These are phyloP conservation scores for Phaffia australis DNA, from an alignment of 768 basidiomycete species.

Conservation along the genomic window DNA sequence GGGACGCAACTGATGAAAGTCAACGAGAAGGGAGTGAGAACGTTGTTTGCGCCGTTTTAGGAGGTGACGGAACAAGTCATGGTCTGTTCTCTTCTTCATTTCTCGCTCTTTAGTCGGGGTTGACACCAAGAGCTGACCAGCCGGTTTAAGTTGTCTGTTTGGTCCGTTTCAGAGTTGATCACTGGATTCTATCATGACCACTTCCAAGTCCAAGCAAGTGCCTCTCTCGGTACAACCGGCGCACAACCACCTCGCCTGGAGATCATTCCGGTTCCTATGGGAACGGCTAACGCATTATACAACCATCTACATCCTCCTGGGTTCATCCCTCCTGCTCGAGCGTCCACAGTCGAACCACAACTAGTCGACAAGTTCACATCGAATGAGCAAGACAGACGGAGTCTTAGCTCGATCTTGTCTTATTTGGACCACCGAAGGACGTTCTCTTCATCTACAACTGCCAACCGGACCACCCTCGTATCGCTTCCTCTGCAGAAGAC, in stretches of 20 bases:
- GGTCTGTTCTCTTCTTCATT: not conserved
- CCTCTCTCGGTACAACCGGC: constrained; percentile 8
- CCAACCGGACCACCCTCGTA: constrained; percentile 38
- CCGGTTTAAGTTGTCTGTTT: not conserved
- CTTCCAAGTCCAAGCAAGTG: not conserved
- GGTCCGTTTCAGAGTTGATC: constrained; percentile 50
- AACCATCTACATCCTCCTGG: constrained; percentile 57
- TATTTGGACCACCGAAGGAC: not conserved
- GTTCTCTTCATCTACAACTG: not conserved
- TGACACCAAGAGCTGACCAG: not conserved
- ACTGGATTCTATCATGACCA: constrained; percentile 43
- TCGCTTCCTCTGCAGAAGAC: constrained; percentile 5
- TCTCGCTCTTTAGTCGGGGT: not conserved
- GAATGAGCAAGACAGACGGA: not conserved
- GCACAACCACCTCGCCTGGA: constrained; percentile 40
- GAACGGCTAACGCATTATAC: constrained; percentile 90
- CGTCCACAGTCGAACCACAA: not conserved
- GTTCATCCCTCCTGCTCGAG: constrained; percentile 24
- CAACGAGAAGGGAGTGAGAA: constrained; percentile 14
- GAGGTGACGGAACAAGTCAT: constrained; percentile 87
- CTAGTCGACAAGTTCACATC: not conserved
- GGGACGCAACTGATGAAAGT: not conserved
- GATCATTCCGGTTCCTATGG: constrained; percentile 53
- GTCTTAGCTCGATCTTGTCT: constrained; percentile 35
- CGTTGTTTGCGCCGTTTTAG: constrained; percentile 37